Conservation (phyloP, 148 eudicot genomes). For the Amaranthus hypochondriacus region DNA sequence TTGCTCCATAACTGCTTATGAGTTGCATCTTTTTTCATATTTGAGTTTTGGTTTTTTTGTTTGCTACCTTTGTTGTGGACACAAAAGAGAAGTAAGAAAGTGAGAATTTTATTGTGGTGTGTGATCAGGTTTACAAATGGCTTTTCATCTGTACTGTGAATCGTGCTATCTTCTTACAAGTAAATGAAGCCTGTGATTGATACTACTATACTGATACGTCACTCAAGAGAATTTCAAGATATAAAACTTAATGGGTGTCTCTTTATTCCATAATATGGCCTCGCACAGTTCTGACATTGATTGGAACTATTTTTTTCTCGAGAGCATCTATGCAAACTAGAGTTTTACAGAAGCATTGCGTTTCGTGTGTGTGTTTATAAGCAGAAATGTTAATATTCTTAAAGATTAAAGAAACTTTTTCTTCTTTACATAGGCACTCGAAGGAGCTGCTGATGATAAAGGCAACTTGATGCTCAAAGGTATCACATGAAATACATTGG, state of each 20-base stretch:
- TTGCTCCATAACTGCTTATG: conserved; percentile 22
- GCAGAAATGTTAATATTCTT: conserved; percentile 1
- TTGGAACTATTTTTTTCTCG: no score
- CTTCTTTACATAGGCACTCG: neutral
- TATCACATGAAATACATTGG: neutral
- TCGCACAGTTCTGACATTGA: neutral
- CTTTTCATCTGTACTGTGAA: conserved; percentile 6
- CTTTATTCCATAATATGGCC: conserved; percentile 3
- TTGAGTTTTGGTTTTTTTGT: no score
- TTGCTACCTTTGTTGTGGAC: neutral
- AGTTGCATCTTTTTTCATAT: conserved; percentile 7
- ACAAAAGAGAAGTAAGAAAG: neutral
- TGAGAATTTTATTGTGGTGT: neutral
- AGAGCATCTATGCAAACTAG: neutral
- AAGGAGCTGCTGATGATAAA: neutral
- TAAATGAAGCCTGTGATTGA: neutral
- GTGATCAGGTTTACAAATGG: no score
- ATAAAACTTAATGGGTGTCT: neutral
- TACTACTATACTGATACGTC: neutral
- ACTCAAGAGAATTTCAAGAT: conserved; percentile 10
- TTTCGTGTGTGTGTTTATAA: neutral
- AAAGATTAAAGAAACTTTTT: no score
- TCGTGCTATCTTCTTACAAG: conserved; percentile 15
- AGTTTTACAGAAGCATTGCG: conserved; percentile 1
- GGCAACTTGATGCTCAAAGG: neutral